These are phyloP conservation scores for Blastocladiella emersonii DNA, from an alignment of 371 early-diverging fungal genomes.

Conservation along the genomic window DNA sequence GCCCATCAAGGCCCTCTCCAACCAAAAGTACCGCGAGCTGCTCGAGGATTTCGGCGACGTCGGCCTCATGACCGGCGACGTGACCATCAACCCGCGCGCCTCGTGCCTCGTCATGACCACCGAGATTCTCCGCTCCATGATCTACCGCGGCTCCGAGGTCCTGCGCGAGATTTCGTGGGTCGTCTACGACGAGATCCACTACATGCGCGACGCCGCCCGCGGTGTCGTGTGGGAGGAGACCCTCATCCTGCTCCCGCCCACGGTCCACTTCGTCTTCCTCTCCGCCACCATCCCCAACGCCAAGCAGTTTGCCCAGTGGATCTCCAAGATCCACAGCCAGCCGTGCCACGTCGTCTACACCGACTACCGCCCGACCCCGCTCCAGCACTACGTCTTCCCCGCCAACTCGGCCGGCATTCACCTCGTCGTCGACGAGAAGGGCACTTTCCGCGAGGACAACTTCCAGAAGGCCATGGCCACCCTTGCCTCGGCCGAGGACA, in stretches of 20 bases:
- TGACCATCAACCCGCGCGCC: conserved; percentile 95
- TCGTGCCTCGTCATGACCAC: conserved; percentile 99
- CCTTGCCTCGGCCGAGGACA: conserved; percentile 46
- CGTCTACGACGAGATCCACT: conserved; percentile 99
- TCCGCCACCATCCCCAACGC: conserved; percentile 99
- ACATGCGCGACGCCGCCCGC: conserved; percentile 76
- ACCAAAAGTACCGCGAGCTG: conserved; percentile 99
- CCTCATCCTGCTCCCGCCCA: conserved; percentile 89
- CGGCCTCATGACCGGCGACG: conserved; percentile 99
- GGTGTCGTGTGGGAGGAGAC: conserved; percentile 99
- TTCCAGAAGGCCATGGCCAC: conserved; percentile 77
- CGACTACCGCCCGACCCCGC: conserved; percentile 96
- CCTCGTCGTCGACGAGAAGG: conserved; percentile 91
- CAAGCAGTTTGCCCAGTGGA: conserved; percentile 99
- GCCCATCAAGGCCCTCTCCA: conserved; percentile 99
- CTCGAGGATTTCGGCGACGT: conserved; percentile 97
- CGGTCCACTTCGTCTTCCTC: conserved; percentile 91
- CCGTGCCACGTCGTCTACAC: conserved; percentile 99
- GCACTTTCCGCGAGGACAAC: conserved; percentile 85
- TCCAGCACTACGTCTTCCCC: conserved; percentile 96
- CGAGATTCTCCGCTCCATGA: conserved; percentile 98
- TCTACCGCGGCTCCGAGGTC: conserved; percentile 96
- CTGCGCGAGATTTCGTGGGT: conserved; percentile 99
- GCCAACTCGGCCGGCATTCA: conserved; percentile 85
- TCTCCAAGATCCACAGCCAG: conserved; percentile 88